A percentile compares a stretch with the other conserved stretches of the same genome.
Evolutionary conservation across 805 yeast species (phyloP).

Genomic region (Ogataea paradorogensis): DNA sequence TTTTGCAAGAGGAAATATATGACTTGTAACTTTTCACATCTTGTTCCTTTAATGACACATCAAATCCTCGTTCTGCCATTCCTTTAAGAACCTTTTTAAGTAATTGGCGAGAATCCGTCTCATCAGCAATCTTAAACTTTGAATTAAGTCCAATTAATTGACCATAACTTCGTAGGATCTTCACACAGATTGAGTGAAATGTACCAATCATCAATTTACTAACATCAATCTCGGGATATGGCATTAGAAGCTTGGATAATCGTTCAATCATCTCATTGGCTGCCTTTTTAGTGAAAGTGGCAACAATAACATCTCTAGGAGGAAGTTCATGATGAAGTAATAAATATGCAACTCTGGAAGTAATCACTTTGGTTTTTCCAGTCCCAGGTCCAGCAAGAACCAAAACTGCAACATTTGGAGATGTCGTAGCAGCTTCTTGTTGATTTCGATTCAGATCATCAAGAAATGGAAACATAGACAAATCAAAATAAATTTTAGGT

Average conservation of each 20-base stretch:
- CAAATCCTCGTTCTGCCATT: conserved; percentile 13
- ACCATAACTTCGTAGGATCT: conserved; percentile 58
- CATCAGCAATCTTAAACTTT: conserved; percentile 58
- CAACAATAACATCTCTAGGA: conserved; percentile 70
- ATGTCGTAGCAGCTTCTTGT: conserved; percentile 41
- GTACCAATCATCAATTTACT: conserved; percentile 72
- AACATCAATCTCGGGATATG: conserved; percentile 32
- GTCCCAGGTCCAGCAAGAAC: conserved; percentile 63
- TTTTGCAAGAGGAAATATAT: conserved; percentile 55
- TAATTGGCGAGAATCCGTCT: conserved; percentile 52
- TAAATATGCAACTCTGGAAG: conserved; percentile 73
- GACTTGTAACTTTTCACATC: conserved; percentile 40
- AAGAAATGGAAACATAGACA: conserved; percentile 8
- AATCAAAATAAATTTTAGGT: background rate
- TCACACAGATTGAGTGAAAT: conserved; percentile 78
- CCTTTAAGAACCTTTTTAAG: conserved; percentile 36
- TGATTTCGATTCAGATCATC: conserved; percentile 40
- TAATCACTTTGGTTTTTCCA: conserved; percentile 79
- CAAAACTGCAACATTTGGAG: conserved; percentile 40
- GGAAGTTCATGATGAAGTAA: conserved; percentile 47
- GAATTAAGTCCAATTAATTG: conserved; percentile 39
- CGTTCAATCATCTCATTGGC: conserved; percentile 81
- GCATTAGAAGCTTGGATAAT: conserved; percentile 37
- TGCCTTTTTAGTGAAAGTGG: conserved; percentile 92
- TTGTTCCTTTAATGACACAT: conserved; percentile 29